Percentiles rank a stretch among this genome's conserved stretches.
phyloP scores from a whole-genome alignment of 106 monocot genomes.

The Posidonia australis region DNA sequence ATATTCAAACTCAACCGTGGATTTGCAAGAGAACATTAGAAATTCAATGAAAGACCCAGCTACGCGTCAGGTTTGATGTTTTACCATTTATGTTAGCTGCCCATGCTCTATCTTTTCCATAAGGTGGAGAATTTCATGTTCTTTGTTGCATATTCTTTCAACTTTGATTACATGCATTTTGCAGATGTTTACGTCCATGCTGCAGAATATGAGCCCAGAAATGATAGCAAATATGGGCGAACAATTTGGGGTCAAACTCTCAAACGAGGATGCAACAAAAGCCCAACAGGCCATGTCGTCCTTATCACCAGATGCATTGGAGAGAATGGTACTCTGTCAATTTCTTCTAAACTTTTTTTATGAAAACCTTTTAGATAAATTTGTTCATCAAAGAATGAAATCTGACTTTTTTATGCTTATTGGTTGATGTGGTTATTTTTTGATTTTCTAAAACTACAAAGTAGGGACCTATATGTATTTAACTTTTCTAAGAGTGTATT shows the following conservation, averaged over 20 bases:
- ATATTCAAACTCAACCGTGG: conserved; percentile 30
- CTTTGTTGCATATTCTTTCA: background rate
- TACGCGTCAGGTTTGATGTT: conserved; percentile 65
- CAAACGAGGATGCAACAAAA: conserved; percentile 81
- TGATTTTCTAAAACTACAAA: no score
- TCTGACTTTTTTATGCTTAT: background rate
- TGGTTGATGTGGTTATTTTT: no score
- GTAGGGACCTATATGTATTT: no score
- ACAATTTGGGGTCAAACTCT: conserved; percentile 85
- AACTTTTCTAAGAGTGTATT: no score
- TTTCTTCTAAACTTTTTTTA: background rate
- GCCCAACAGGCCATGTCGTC: conserved; percentile 86
- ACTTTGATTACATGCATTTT: background rate
- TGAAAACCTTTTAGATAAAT: background rate
- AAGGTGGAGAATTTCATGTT: background rate
- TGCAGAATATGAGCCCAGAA: conserved; percentile 94
- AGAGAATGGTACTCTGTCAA: conserved; percentile 70
- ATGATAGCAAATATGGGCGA: conserved; percentile 91
- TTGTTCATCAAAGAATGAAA: background rate
- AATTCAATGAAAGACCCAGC: conserved; percentile 88
- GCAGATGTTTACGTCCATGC: conserved; percentile 92
- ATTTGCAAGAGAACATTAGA: conserved; percentile 63
- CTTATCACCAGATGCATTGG: conserved; percentile 66
- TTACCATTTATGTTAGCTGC: background rate
- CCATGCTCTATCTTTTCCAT: background rate